Evolutionary conservation across 495 filamentous ascomycete genomes (phyloP).

Genomic region (Penicillium herquei): DNA sequence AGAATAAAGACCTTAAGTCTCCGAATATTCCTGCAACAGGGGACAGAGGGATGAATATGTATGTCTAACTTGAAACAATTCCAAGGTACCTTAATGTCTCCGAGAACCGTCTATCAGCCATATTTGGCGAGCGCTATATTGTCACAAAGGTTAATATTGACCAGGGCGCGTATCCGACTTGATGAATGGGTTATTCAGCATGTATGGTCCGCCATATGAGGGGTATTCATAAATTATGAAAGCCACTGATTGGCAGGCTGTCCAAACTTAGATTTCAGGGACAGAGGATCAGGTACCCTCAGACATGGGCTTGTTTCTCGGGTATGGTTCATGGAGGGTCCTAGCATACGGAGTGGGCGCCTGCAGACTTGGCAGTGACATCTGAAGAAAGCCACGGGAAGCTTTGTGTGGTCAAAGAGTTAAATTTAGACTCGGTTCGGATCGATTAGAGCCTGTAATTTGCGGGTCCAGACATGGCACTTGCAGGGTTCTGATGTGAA

Average conservation of each 20-base stretch:
- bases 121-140: constrained; percentile 11
- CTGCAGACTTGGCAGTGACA: constrained; percentile 25
- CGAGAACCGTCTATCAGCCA: background rate
- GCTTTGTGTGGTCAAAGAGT: background rate
- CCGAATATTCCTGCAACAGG: constrained; percentile 6
- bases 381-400: background rate
- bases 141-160: constrained; percentile 11
- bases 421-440: constrained; percentile 10
- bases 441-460: constrained; percentile 7
- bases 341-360: constrained; percentile 14
- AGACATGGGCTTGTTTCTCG: background rate
- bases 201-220: background rate
- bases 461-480: background rate
- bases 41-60: constrained; percentile 18
- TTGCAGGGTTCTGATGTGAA: background rate
- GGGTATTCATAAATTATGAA: background rate
- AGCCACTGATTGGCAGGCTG: background rate
- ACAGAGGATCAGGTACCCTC: background rate
- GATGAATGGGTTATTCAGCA: constrained; percentile 3
- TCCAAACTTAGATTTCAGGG: constrained; percentile 9
- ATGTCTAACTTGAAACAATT: background rate
- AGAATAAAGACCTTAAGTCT: constrained; percentile 8
- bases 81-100: background rate
- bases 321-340: constrained; percentile 1
- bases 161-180: constrained; percentile 11